Conservation (phyloP, 73 alveolate species). For the Breviolum minutum region DNA sequence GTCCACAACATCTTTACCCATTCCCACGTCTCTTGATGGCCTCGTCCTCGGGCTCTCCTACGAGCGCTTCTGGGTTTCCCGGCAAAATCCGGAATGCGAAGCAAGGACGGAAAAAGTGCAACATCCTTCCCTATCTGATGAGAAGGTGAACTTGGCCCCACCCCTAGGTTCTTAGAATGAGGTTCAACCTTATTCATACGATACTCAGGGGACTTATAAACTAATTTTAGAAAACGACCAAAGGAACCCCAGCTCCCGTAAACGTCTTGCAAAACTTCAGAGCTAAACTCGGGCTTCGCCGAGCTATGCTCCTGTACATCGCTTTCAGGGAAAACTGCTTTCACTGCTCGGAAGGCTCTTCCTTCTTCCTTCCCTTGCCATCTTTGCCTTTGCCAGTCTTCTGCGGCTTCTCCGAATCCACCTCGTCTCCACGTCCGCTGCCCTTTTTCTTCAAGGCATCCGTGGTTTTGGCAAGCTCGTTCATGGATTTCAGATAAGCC, state of each 20-base stretch:
- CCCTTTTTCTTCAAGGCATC: not conserved
- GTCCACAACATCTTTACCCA: not conserved
- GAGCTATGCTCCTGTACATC: no score
- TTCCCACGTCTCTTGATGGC: not conserved
- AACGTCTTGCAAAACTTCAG: not conserved
- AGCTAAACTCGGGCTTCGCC: no score
- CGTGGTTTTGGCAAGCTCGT: not conserved
- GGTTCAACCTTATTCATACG: not conserved
- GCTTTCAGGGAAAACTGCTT: not conserved
- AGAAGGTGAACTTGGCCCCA: not conserved
- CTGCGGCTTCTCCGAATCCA: not conserved
- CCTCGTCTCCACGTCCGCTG: not conserved
- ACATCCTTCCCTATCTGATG: not conserved
- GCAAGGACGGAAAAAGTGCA: not conserved
- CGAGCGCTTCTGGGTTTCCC: not conserved
- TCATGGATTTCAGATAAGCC: not conserved
- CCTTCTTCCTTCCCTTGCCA: not conserved
- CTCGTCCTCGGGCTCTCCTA: not conserved
- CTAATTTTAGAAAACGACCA: not conserved
- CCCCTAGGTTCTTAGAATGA: not conserved
- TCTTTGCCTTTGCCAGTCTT: not conserved
- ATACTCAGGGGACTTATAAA: not conserved
- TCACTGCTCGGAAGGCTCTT: not conserved
- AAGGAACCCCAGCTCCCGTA: constrained; percentile 15
- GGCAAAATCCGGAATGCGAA: not conserved